phyloP scores from a whole-genome alignment of 257 asterid species.

The Nicotiana otophora region DNA sequence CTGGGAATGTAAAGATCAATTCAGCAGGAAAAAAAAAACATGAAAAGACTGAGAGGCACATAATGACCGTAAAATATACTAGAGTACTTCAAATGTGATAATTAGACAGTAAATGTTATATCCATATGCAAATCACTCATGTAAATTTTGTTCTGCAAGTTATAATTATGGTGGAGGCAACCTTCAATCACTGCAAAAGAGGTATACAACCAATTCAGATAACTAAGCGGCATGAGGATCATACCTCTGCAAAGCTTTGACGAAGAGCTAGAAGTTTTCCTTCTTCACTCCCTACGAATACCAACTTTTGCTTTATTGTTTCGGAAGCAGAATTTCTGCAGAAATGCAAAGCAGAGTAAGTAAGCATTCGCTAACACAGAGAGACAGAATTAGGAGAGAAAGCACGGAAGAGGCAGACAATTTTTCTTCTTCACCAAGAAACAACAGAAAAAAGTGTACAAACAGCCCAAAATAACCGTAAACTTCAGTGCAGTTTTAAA shows the following conservation, averaged over 20 bases:
- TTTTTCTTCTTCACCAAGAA: background rate
- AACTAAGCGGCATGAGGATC: slow-evolving; percentile 2
- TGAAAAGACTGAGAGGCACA: background rate
- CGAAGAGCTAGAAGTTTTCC: slow-evolving; percentile 94
- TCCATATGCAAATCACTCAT: background rate
- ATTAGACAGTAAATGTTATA: background rate
- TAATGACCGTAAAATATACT: background rate
- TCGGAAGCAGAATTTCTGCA: slow-evolving; percentile 88
- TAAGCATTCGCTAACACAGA: background rate
- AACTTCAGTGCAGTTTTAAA: background rate
- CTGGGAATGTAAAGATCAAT: background rate
- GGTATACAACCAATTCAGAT: background rate
- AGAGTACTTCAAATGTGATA: background rate
- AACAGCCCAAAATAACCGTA: background rate
- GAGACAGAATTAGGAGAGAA: background rate
- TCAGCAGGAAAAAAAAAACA: background rate
- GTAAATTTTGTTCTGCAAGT: background rate
- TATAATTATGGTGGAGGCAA: background rate
- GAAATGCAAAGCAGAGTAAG: slow-evolving; percentile 8
- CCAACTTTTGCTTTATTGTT: slow-evolving; percentile 70
- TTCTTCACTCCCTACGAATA: slow-evolving; percentile 92
- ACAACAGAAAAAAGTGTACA: background rate
- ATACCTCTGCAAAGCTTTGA: slow-evolving; percentile 81
- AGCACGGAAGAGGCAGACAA: background rate
- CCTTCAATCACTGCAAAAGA: background rate